A percentile compares a stretch with the other conserved stretches of the same genome.
Conservation (phyloP, 2,329 filamentous ascomycete species). For the Trichoderma lentiforme region DNA sequence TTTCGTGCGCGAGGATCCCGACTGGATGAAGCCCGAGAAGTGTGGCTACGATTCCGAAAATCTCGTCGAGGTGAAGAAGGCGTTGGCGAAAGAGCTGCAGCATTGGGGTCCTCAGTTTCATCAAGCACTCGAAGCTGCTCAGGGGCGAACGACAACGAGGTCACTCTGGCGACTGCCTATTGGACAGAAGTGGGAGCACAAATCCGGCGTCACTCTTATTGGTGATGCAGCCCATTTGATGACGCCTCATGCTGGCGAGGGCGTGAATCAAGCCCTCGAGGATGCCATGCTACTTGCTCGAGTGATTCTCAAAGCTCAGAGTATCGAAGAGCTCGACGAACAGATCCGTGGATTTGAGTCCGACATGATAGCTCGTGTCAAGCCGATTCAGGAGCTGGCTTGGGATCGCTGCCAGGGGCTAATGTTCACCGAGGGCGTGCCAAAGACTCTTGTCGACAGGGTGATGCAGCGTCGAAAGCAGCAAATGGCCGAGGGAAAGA, state of each 20-base stretch:
- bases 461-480: conserved; percentile 26
- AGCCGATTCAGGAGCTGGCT: conserved; percentile 38
- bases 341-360: conserved; percentile 36
- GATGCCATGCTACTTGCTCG: conserved; percentile 50
- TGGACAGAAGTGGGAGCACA: conserved; percentile 33
- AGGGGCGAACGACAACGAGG: conserved; percentile 38
- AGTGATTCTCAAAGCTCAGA: conserved; percentile 36
- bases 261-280: conserved; percentile 35
- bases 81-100: conserved; percentile 35
- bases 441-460: conserved; percentile 41
- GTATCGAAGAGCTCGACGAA: conserved; percentile 31
- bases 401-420: conserved; percentile 46
- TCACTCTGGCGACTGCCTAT: conserved; percentile 53
- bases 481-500: neutral
- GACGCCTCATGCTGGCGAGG: conserved; percentile 28
- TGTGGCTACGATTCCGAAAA: conserved; percentile 44
- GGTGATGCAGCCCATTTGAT: conserved; percentile 17
- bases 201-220: conserved; percentile 11
- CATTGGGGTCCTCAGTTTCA: conserved; percentile 44
- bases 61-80: conserved; percentile 36
- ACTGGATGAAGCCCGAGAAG: conserved; percentile 36
- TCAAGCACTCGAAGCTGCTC: conserved; percentile 40
- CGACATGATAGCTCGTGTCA: conserved; percentile 38
- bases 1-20: conserved; percentile 37
- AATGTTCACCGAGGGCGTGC: conserved; percentile 47